phyloP scores from a whole-genome alignment of 2,329 filamentous ascomycete genomes.

The Penicillium capsulatum region DNA sequence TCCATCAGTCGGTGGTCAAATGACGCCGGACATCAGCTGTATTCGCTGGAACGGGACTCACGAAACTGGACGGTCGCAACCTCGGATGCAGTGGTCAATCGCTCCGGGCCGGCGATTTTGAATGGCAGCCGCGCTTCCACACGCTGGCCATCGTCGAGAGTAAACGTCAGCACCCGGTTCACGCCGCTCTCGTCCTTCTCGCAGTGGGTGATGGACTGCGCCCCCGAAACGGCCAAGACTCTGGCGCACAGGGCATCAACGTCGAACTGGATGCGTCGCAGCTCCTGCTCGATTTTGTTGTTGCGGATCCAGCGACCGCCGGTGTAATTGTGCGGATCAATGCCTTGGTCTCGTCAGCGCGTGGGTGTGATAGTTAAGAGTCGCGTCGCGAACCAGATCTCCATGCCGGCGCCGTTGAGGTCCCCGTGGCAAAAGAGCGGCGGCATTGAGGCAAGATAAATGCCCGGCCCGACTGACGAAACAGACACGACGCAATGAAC shows the following conservation, averaged over 20 bases:
- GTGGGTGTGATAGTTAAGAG: constrained; percentile 1
- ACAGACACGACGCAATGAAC: no score
- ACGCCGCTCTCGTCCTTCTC: constrained; percentile 46
- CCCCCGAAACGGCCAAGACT: constrained; percentile 36
- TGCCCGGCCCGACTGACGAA: no score
- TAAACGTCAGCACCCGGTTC: constrained; percentile 45
- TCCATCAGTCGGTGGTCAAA: no score
- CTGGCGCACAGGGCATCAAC: constrained; percentile 38
- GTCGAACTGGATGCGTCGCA: constrained; percentile 40
- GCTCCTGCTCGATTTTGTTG: constrained; percentile 34
- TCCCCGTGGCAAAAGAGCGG: background rate
- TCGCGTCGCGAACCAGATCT: background rate
- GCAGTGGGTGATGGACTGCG: constrained; percentile 31
- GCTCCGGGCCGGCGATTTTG: constrained; percentile 34
- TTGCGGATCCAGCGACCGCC: constrained; percentile 37
- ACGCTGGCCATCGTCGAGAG: constrained; percentile 34
- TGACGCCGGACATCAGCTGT: background rate
- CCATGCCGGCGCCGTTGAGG: background rate
- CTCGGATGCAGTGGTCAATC: constrained; percentile 41
- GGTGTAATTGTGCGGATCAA: constrained; percentile 33
- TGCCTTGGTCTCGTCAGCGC: constrained; percentile 16
- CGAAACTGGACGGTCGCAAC: constrained; percentile 45
- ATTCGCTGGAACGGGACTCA: constrained; percentile 21
- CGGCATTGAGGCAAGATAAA: no score
- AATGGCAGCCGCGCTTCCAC: constrained; percentile 45